Base-by-base conservation (phyloP, 805 yeast species). In the Starmerella sp. region DNA sequence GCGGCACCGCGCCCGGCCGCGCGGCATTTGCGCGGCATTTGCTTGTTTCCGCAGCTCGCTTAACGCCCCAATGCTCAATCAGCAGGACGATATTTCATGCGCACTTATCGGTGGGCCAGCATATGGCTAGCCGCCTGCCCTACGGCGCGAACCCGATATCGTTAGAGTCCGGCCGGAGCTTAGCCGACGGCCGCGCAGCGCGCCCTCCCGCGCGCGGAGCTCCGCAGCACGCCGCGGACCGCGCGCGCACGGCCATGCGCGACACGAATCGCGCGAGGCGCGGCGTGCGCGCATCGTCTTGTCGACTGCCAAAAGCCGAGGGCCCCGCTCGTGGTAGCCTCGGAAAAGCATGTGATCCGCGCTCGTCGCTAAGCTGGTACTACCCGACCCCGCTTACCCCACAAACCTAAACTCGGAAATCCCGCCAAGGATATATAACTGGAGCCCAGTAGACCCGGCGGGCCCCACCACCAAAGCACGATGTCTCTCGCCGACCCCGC, bases 401-500 rank as follows among this genome's bases (percentile, higher is more conserved):
- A 48, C 51, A 36, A 46, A 48, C 43, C 51, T 48, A 36, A 36
- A 48, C 36, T 28, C 51, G 35, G 39, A 31, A 43, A 32, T 32
- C 49, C 39, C 39, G 31, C 39, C 49, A 46, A 15, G 35, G 35
- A 8, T 49, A 54, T 54, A 54, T 49, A 54, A 44, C 22, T 17
- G n/a, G 22, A 14, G 38, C 28, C 45, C 30, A 7, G 48, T 5
- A 11, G 34, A 15, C 38, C 13, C 34, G 6, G 34, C 43, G 7
- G 11, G 4, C 38, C 32, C 43, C 6, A 7, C 28, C 9, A 38
- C 6, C 17, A 11, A 14, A 5, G 10, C 4, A 42, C 32, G 15
- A 62, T 62, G 65, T 55, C 64, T 38, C 60, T 63, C 43, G 55
- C 64, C 22, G 65, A 63, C 38, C 60, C 67, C 56, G 67, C 58